Evolutionary conservation across 306 rosid genomes (phyloP).

Genomic region (Medicago truncatula): DNA sequence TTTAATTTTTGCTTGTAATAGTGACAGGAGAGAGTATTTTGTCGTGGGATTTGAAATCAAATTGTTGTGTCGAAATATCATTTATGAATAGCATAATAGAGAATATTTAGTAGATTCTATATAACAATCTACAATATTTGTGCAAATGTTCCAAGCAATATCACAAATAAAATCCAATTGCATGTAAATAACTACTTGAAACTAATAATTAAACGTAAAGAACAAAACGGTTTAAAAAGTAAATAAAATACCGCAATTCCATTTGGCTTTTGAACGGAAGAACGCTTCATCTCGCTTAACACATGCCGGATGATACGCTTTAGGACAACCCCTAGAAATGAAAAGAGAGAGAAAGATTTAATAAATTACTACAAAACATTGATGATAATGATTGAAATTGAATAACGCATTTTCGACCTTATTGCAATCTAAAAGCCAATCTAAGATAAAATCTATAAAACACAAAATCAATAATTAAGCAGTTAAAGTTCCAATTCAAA

Average conservation of each 20-base stretch:
- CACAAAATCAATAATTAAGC: not conserved
- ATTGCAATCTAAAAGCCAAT: constrained; percentile 33
- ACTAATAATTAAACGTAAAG: not conserved
- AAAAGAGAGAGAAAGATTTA: not conserved
- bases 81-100: not conserved
- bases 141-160: not conserved
- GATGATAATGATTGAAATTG: constrained; percentile 19
- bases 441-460: constrained; percentile 9
- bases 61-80: not conserved
- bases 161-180: not conserved
- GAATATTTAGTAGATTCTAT: constrained; percentile 16
- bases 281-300: constrained; percentile 91
- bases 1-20: too few species aligned
- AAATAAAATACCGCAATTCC: constrained; percentile 91
- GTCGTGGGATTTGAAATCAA: not conserved
- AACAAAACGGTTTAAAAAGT: not conserved
- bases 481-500: not conserved
- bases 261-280: constrained; percentile 89
- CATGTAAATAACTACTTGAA: not conserved
- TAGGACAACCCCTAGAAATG: constrained; percentile 82
- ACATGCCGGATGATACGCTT: constrained; percentile 96
- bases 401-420: constrained; percentile 25
- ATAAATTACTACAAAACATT: constrained; percentile 20
- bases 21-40: not conserved
- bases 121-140: not conserved